These are phyloP conservation scores for Crucihimalaya himalaica DNA, from an alignment of 345 rosid genomes.

Conservation along the genomic window DNA sequence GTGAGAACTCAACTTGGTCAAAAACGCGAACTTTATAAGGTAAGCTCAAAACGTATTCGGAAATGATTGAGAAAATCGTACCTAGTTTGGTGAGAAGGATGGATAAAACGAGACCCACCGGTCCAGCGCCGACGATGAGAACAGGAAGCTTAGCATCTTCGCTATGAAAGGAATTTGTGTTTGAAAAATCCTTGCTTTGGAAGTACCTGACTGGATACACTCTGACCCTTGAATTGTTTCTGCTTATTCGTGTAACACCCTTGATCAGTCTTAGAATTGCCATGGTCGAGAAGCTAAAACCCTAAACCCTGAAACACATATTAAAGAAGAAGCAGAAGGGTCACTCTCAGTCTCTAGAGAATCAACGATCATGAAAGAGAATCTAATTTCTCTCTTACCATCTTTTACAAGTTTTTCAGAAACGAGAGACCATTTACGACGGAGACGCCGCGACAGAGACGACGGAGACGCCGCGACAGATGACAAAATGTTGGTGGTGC, in stretches of 20 bases:
- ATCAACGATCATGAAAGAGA: neutral
- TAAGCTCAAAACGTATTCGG: neutral
- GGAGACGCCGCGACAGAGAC: neutral
- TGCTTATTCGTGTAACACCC: slow-evolving; percentile 42
- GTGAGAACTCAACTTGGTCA: slow-evolving; percentile 15
- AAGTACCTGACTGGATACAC: slow-evolving; percentile 32
- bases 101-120: slow-evolving; percentile 90
- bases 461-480: neutral
- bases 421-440: neutral
- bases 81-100: slow-evolving; percentile 82
- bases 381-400: neutral
- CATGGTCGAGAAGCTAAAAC: slow-evolving; percentile 40
- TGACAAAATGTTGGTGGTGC: slow-evolving; percentile 1
- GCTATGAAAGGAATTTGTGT: slow-evolving; percentile 21
- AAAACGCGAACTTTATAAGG: neutral
- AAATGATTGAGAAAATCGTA: slow-evolving; percentile 8
- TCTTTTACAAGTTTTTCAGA: neutral
- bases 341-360: neutral
- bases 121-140: slow-evolving; percentile 93
- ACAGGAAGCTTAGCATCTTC: slow-evolving; percentile 66
- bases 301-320: neutral
- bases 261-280: slow-evolving; percentile 50
- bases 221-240: slow-evolving; percentile 40
- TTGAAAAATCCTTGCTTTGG: slow-evolving; percentile 47
- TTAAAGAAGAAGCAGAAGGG: slow-evolving; percentile 3